Evolutionary conservation across 2,329 filamentous ascomycete genomes (phyloP), one percentile per base, ranked within the genome.

Genomic region (Botrytis deweyae): DNA sequence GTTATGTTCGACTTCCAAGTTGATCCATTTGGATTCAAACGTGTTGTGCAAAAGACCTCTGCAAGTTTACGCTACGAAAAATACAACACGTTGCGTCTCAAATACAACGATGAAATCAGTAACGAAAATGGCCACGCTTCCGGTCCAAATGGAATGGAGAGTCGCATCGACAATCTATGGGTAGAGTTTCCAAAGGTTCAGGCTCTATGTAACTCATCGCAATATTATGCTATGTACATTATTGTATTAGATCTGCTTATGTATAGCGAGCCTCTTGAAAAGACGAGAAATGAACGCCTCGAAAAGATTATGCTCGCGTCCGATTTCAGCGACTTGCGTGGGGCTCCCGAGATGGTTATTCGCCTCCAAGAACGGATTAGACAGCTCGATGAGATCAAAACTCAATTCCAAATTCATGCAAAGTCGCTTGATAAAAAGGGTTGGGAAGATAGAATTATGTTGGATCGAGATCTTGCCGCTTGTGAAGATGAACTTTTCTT

Each of bases 261-360:
- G 82, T 99, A 98, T 84, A 98, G 90, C 80, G 96, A 99, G 82
- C 96, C 96, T 3, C 85, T 97, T 65, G 96, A 99, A 83, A 99
- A 99, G 87, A 97, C 95, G n/a, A 90, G 97, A 74, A 97, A 88
- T 79, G 97, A 99, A 84, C 90, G 94, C 52, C 86, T 99, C 25
- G 96, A 99, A 83, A 98, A 98, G 87, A 99, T 99, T 78, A 98
- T 99, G 90, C 89, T 99, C 67, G 96, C 95, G 1, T 98, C 96
- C 0, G 96, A 99, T 83, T 99, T 99, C 81, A 99, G 95, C 82
- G 96, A 99, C 81, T 87, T 99, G 62, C 91, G 94, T 73, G 97
- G 96, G 69, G 93, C 95, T 5, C 96, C 96, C 0, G 93, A 95
- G 81, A 95, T 97, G 90, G 95, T 99, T 44, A 91, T 92, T 80